Conservation (phyloP, 768 basidiomycete genomes). For the Rhizopogon rudus region DNA sequence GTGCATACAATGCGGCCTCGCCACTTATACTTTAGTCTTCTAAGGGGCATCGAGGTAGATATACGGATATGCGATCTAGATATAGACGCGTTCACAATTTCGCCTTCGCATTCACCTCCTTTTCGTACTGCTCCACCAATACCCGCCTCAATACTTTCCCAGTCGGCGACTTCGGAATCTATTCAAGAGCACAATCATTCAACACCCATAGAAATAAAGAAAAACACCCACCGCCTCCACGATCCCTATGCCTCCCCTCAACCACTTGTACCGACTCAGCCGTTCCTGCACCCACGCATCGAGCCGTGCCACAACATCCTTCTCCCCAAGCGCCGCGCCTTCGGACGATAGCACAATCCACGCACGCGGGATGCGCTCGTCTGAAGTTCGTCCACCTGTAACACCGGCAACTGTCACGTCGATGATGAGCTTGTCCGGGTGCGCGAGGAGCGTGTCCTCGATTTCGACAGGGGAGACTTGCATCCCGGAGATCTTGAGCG, state of each 20-base stretch:
- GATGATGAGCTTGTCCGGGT: slow-evolving; percentile 50
- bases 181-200: background rate
- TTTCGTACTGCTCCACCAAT: slow-evolving; percentile 50
- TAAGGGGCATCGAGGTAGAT: no score
- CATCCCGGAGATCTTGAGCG: slow-evolving; percentile 65
- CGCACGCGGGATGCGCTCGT: slow-evolving; percentile 66
- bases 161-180: slow-evolving; percentile 67
- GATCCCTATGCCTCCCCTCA: slow-evolving; percentile 61
- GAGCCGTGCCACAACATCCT: slow-evolving; percentile 36
- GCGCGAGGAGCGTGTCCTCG: slow-evolving; percentile 52
- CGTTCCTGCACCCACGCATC: slow-evolving; percentile 53
- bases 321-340: slow-evolving; percentile 43
- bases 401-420: slow-evolving; percentile 70
- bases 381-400: slow-evolving; percentile 54
- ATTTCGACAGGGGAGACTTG: slow-evolving; percentile 75
- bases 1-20: no score
- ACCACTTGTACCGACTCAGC: slow-evolving; percentile 66
- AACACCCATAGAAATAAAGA: background rate
- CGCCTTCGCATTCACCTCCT: slow-evolving; percentile 6
- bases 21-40: no score
- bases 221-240: slow-evolving; percentile 44
- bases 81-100: slow-evolving; percentile 8
- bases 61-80: no score
- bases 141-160: slow-evolving; percentile 59
- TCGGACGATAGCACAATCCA: slow-evolving; percentile 60